Conservation (phyloP, 805 yeast genomes). For the Candida parachauliodes region DNA sequence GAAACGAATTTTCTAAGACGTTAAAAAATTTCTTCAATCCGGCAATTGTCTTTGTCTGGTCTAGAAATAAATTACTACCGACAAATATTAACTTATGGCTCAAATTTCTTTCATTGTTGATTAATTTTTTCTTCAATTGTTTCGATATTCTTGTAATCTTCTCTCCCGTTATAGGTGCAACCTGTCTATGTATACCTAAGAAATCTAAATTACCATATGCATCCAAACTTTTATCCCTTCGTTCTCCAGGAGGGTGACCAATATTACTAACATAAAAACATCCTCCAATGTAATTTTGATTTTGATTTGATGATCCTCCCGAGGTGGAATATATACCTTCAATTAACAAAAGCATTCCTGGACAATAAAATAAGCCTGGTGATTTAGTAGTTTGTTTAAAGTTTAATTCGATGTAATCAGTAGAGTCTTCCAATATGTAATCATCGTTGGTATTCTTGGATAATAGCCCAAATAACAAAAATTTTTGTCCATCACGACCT, state of each 20-base stretch:
- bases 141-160: constrained; percentile 55
- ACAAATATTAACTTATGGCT: constrained; percentile 63
- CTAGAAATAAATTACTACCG: constrained; percentile 73
- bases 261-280: constrained; percentile 70
- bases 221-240: constrained; percentile 60
- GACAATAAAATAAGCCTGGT: constrained; percentile 60
- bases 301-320: constrained; percentile 39
- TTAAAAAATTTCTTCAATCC: constrained; percentile 63
- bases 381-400: constrained; percentile 59
- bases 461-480: constrained; percentile 75
- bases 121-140: constrained; percentile 51
- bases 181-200: constrained; percentile 37
- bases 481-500: constrained; percentile 77
- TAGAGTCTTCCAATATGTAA: constrained; percentile 77
- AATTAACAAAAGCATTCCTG: constrained; percentile 74
- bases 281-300: constrained; percentile 33
- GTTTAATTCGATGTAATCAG: constrained; percentile 70
- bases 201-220: constrained; percentile 80
- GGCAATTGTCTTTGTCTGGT: constrained; percentile 53
- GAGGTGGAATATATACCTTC: constrained; percentile 81
- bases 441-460: constrained; percentile 59
- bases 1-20: constrained; percentile 38
- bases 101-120: constrained; percentile 53
- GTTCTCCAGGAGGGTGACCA: constrained; percentile 87
- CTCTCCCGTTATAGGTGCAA: constrained; percentile 24